A percentile compares a stretch with the other conserved stretches of the same genome.
phyloP scores from a whole-genome alignment of 129 eudicot genomes.

The Centaurea solstitialis region DNA sequence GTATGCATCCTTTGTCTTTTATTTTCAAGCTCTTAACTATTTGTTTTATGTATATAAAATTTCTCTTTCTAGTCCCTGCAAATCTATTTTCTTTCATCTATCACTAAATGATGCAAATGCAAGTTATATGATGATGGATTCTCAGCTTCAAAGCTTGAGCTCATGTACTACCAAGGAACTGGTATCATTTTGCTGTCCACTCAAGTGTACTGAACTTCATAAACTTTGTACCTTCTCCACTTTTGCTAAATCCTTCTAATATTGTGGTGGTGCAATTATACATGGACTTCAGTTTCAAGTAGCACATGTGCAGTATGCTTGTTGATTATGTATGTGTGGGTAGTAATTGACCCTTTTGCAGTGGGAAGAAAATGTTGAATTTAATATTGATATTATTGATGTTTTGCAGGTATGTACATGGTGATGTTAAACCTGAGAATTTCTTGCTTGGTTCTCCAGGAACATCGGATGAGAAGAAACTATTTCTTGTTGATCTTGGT shows the following conservation, averaged over 20 bases:
- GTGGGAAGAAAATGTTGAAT: neutral
- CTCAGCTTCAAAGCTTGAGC: neutral
- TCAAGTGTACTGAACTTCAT: neutral
- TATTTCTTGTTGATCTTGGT: constrained; percentile 92
- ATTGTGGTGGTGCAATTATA: neutral
- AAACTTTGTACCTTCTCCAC: neutral
- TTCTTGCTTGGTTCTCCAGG: constrained; percentile 92
- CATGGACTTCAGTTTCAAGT: neutral
- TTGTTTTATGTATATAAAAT: neutral
- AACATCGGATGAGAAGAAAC: constrained; percentile 74
- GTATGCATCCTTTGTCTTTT: constrained; percentile 29
- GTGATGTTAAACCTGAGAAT: constrained; percentile 93
- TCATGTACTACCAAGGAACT: neutral
- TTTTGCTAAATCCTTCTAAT: neutral
- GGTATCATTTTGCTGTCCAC: neutral
- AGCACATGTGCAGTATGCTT: neutral
- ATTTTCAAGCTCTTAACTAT: neutral
- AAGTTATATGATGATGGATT: neutral
- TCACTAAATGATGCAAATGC: neutral
- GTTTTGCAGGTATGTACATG: constrained; percentile 78
- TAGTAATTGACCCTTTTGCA: neutral
- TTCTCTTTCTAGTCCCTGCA: neutral
- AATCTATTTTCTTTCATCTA: neutral
- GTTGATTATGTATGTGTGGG: neutral
- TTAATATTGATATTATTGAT: neutral